Conservation (phyloP, 345 rosid genomes). For the Aquilaria sinensis region DNA sequence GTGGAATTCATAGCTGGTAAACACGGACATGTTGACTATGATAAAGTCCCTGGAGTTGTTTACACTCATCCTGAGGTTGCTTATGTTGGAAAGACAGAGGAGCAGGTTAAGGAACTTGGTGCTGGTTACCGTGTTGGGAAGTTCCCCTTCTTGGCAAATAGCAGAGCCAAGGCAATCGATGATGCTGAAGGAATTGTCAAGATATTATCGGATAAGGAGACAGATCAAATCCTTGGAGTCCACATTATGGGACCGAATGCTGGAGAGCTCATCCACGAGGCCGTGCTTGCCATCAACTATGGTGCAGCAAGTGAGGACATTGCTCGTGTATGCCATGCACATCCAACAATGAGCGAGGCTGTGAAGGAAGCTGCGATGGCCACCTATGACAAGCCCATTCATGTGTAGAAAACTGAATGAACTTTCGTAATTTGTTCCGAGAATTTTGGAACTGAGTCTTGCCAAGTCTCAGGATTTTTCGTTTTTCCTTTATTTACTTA, state of each 20-base stretch:
- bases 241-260: conserved; percentile 96
- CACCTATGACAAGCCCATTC: conserved; percentile 97
- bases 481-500: conserved; percentile 1
- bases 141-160: conserved; percentile 96
- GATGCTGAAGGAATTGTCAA: conserved; percentile 86
- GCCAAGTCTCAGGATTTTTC: not conserved
- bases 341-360: conserved; percentile 99
- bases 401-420: conserved; percentile 35
- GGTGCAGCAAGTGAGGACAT: conserved; percentile 95
- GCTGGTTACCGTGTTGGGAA: conserved; percentile 78
- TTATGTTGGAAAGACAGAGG: conserved; percentile 95
- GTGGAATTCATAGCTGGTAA: conserved; percentile 97
- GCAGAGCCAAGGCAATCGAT: conserved; percentile 98
- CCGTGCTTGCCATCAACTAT: conserved; percentile 75
- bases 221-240: conserved; percentile 91
- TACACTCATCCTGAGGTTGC: conserved; percentile 99
- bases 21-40: conserved; percentile 95
- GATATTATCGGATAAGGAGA: conserved; percentile 94
- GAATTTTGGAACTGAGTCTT: not conserved
- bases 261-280: conserved; percentile 97
- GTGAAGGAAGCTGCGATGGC: conserved; percentile 99
- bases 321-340: conserved; percentile 97
- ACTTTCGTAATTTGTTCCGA: conserved; percentile 9
- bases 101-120: conserved; percentile 85
- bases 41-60: conserved; percentile 95